Base-by-base conservation (phyloP, 2,329 filamentous ascomycete genomes). In the Atkinsonella texensis region DNA sequence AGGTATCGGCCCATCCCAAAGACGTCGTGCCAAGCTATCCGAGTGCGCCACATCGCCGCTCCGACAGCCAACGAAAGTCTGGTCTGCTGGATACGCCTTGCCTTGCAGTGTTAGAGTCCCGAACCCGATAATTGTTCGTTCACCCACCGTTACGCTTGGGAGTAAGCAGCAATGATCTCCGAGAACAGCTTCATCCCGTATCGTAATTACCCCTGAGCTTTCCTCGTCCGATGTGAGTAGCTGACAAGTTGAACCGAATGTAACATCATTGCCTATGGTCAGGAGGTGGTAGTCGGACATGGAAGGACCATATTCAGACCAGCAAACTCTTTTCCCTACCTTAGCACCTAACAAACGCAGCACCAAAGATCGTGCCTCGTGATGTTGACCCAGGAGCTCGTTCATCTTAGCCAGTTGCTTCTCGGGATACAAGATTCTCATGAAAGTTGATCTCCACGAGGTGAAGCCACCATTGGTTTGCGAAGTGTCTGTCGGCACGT, bases 181-280 rank as follows among this genome's bases (percentile, higher is more conserved):
- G 52, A 80, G 72, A 75, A 80, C 80, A 23, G 75, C 70, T 1
- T 72, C 66, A 51, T 74, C 69, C 6, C 65, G 62, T 45, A 81
- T 71, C 10, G 62, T 67, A 44, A 81, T 67, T 10, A 59, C 62
- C 12, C 74, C 73, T 6, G 72, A 74, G 1, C 75, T 72, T 23
- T 59, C 61, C 3, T 70, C 73, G 57, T 81, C 77, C 0, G 74
- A 74, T 1, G 75, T 80, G 31, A 79, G 60, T 0, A 81, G 56
- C 50, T 76, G 70, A 2, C 75, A 73, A 1, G 74, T 69, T 12
- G 75, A 79, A 0, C 77, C 77, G 55, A 81, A 79, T 13, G 79
- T 75, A 13, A 80, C 76, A 59, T 80, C 73, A 52, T 79, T 71
- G 8, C 77, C 77, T 54, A 80, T 68, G 31, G 79, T 70, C 13